A percentile compares a stretch with the other conserved stretches of the same genome.
Conservation (phyloP, 2,329 filamentous ascomycete genomes). For the Colletotrichum lini region DNA sequence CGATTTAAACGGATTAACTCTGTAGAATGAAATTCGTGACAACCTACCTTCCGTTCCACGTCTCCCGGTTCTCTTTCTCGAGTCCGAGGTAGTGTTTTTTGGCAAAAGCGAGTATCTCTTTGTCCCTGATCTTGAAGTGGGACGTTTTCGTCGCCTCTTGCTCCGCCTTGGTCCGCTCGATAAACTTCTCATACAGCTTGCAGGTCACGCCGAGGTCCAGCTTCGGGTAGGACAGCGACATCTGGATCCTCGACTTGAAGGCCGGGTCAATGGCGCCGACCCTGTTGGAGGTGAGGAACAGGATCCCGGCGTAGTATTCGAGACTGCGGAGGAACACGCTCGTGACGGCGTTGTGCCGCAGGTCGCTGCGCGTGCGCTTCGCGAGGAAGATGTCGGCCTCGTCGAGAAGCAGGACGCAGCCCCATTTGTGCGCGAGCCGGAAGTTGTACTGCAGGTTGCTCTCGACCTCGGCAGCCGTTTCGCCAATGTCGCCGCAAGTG, state of each 20-base stretch:
- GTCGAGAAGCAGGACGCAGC: constrained; percentile 25
- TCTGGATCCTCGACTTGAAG: constrained; percentile 63
- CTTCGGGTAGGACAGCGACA: constrained; percentile 60
- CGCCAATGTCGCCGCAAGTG: constrained; percentile 41
- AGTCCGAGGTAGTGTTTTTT: neutral
- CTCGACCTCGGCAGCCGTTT: constrained; percentile 37
- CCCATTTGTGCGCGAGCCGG: constrained; percentile 40
- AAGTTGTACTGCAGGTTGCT: constrained; percentile 35
- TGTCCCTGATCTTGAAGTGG: constrained; percentile 28
- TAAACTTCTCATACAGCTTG: constrained; percentile 33
- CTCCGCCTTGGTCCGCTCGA: constrained; percentile 32
- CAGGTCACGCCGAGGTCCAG: constrained; percentile 3
- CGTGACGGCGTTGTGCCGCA: constrained; percentile 15
- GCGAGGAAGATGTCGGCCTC: constrained; percentile 64
- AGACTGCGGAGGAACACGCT: constrained; percentile 57
- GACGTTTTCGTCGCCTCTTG: neutral
- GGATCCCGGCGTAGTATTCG: constrained; percentile 62
- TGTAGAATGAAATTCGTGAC: neutral
- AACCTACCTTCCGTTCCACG: constrained; percentile 44
- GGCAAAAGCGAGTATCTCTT: neutral
- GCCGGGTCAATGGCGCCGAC: constrained; percentile 61
- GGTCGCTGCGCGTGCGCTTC: constrained; percentile 70
- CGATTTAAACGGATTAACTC: no score
- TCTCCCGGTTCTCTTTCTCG: constrained; percentile 14
- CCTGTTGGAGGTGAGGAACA: constrained; percentile 64